A percentile compares a stretch with the other conserved stretches of the same genome.
Evolutionary conservation across 768 basidiomycete genomes (phyloP).

Genomic region (Tubosaeta brunneosetosa): DNA sequence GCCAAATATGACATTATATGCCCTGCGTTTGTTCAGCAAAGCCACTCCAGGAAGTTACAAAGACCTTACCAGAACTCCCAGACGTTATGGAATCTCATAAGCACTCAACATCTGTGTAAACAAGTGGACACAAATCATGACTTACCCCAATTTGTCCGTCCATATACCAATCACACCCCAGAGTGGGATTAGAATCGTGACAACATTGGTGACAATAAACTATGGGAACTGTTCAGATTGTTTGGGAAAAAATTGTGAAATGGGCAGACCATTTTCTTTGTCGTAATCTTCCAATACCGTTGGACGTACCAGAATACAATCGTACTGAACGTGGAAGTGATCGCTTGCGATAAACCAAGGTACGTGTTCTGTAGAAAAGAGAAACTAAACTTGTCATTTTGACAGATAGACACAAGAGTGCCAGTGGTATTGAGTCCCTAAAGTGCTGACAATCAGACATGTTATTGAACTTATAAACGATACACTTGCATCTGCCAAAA

Average conservation of each 20-base stretch:
- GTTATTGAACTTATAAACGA: background rate
- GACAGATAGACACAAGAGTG: constrained; percentile 69
- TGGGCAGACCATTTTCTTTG: constrained; percentile 68
- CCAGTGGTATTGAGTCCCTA: constrained; percentile 80
- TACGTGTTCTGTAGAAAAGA: constrained; percentile 81
- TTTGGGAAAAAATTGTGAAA: background rate
- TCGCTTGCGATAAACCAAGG: constrained; percentile 68
- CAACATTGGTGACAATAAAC: constrained; percentile 75
- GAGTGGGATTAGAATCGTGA: constrained; percentile 71
- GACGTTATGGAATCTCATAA: constrained; percentile 60
- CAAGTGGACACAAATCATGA: background rate
- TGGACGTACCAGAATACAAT: constrained; percentile 84
- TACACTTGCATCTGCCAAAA: constrained; percentile 67
- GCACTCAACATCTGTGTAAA: background rate
- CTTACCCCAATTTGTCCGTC: constrained; percentile 69
- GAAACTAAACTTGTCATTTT: constrained; percentile 76
- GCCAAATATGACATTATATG: constrained; percentile 75
- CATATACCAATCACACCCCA: constrained; percentile 88
- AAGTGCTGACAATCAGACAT: background rate
- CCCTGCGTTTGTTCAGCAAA: constrained; percentile 38
- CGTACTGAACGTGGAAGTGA: constrained; percentile 68
- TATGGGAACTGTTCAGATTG: constrained; percentile 22
- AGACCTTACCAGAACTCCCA: constrained; percentile 78
- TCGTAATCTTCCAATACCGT: constrained; percentile 68
- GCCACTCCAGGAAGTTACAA: background rate